Base-by-base conservation (phyloP, 192 early-diverging fungal genomes). In the Coemansia sp. region DNA sequence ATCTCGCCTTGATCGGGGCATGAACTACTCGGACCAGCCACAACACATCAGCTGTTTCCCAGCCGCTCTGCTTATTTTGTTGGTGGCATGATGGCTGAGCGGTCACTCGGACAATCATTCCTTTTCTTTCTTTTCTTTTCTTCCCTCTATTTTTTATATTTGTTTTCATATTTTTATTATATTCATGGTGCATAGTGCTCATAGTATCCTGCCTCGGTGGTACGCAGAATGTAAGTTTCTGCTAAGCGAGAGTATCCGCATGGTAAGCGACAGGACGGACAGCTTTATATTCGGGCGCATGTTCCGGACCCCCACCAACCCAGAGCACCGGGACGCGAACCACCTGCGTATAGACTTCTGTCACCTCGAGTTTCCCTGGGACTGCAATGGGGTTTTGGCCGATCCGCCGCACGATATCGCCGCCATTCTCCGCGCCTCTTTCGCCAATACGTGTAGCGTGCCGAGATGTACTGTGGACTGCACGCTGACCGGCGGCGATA, bases 351-450 rank as follows among this genome's bases (percentile, higher is more conserved):
- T 77, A 24, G 49, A 45, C 24, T 77, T 77, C 22, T 77, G 68
- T 31, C 68, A 77, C 36, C 64, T 77, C 6, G 75, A 77, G 61
- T 77, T 64, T 41, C 75, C 75, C 6, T 68, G 60, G 64, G 75
- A 71, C 69, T 64, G 68, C 29, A 64, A 35, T 17, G 65, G 60
- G 8, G 35, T 45, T 20, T 47, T 77, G 6, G 42, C 69, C 3
- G 75, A 77, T 29, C 75, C 75, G 35, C 75, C 75, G 2, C 12
- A n/a, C 15, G 46, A 60, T 6, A 70, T 77, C 35, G 49, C 75
- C 9, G n/a, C n/a, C n/a, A n/a, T n/a, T n/a, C n/a, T n/a, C n/a
- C n/a, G n/a, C n/a, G n/a, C n/a, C n/a, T n/a, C n/a, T n/a, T n/a
- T n/a, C n/a, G n/a, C n/a, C n/a, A n/a, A n/a, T n/a, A n/a, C 38